phyloP scores from a whole-genome alignment of 2,329 filamentous ascomycete genomes.

The Coniochaeta sp. region DNA sequence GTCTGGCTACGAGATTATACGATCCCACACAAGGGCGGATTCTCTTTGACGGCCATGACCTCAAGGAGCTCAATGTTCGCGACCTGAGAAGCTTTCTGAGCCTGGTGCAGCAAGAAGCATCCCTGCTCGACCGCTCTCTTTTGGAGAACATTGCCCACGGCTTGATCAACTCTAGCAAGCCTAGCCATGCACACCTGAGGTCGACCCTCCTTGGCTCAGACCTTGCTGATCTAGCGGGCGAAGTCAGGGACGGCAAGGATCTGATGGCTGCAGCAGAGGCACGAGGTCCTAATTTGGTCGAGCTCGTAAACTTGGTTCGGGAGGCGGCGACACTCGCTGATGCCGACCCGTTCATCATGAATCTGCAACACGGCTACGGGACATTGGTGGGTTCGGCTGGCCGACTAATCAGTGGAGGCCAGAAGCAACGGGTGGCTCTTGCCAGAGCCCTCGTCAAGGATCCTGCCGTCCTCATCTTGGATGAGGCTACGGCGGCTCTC shows the following conservation, averaged over 20 bases:
- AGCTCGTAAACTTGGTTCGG: slow-evolving; percentile 37
- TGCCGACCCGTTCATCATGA: slow-evolving; percentile 46
- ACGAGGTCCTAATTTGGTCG: slow-evolving; percentile 16
- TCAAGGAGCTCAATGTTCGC: slow-evolving; percentile 26
- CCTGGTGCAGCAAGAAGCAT: slow-evolving; percentile 25
- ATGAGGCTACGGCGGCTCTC: slow-evolving; percentile 54
- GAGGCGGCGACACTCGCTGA: slow-evolving; percentile 47
- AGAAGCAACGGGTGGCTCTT: slow-evolving; percentile 52
- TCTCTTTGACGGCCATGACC: slow-evolving; percentile 26
- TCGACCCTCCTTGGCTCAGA: slow-evolving; percentile 30
- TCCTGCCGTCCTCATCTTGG: slow-evolving; percentile 49
- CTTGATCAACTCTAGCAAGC: slow-evolving; percentile 24
- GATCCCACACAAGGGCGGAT: slow-evolving; percentile 32
- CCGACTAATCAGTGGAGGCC: slow-evolving; percentile 49
- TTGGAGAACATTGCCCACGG: slow-evolving; percentile 36
- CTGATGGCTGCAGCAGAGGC: slow-evolving; percentile 11
- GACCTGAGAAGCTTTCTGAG: slow-evolving; percentile 22
- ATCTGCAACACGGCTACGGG: slow-evolving; percentile 44
- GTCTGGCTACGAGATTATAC: slow-evolving; percentile 36
- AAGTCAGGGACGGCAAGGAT: slow-evolving; percentile 18
- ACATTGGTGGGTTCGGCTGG: slow-evolving; percentile 46
- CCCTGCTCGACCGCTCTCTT: slow-evolving; percentile 25
- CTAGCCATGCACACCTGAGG: slow-evolving; percentile 25
- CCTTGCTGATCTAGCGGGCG: slow-evolving; percentile 34
- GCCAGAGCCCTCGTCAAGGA: slow-evolving; percentile 50